Base-by-base conservation (phyloP, 768 basidiomycete genomes). In the Phanerochaete sordida region DNA sequence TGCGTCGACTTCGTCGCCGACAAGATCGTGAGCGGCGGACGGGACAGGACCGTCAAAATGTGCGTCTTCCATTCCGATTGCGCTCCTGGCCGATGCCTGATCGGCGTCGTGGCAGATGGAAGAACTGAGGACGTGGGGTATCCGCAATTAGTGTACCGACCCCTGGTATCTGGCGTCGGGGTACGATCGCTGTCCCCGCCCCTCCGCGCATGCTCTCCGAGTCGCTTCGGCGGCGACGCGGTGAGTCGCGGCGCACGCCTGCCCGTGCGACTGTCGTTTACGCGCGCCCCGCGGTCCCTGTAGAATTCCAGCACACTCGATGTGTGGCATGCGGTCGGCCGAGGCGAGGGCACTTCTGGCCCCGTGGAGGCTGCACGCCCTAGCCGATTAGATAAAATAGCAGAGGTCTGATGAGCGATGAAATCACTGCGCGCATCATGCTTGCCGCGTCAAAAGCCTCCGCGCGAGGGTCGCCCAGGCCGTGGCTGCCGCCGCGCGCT, bases 1-100 rank as follows among this genome's bases (percentile, higher is more conserved):
- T 98, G 96, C 68, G 96, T 99, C 16, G 96, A 98, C 74, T 99
- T 97, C 70, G 95, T 99, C 1, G 95, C 95, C 0, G 96, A 99
- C 76, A 99, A 99, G 73, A 84, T 98, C n/a, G 94, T 97, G 64
- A 96, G 93, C 69, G 96, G 95, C n/a, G 96, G 96, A 15, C 77
- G 90, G 46, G 96, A 98, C 75, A 84, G 86, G 66, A 89, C 85
- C 21, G 85, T 98, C 12, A 97, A 97, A 76, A 98, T 98, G 93
- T 97, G 69, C 65, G 92, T 76, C 19, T n/a, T 43, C 39, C 39
- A 43, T 43, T 12, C 4, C 39, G 4, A 43, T 19, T 19, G 19
- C 39, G 8, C 4, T 16, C 39, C 39, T 43, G 19, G 19, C 39
- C 8, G 39, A 4, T 4, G 7, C 39, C 11, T 35, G 39, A 28